Conservation (phyloP, 148 eudicot species). For the Bassia scoparia region DNA sequence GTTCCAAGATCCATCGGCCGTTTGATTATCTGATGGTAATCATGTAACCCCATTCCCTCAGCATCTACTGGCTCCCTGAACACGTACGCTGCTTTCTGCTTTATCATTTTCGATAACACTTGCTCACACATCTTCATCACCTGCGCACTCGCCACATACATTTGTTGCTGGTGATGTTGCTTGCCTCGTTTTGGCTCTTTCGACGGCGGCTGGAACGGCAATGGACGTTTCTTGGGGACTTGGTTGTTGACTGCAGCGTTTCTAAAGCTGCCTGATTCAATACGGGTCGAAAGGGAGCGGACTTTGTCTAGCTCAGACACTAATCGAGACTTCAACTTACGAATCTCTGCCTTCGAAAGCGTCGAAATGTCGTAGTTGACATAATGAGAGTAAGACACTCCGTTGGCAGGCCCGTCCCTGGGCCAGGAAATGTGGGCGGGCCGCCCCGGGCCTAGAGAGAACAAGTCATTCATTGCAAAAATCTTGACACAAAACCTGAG, state of each 20-base stretch:
- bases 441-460: too few relatives aligned
- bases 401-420: too few relatives aligned
- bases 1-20: constrained; percentile 69
- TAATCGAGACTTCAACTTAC: constrained; percentile 35
- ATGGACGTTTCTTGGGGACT: constrained; percentile 12
- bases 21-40: constrained; percentile 42
- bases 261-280: constrained; percentile 17
- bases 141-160: constrained; percentile 6
- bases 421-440: too few relatives aligned
- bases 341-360: constrained; percentile 38
- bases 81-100: constrained; percentile 31
- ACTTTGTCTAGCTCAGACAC: constrained; percentile 44
- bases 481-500: too few relatives aligned
- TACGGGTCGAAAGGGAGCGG: constrained; percentile 22
- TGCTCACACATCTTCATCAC: constrained; percentile 40
- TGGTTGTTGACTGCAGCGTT: not conserved
- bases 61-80: constrained; percentile 51
- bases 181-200: constrained; percentile 5
- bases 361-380: constrained; percentile 34
- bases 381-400: constrained; percentile 13
- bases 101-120: constrained; percentile 42
- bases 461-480: too few relatives aligned
- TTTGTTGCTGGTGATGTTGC: not conserved
- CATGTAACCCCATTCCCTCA: constrained; percentile 32
- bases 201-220: not conserved